phyloP scores from a whole-genome alignment of 345 rosid genomes.

The Hibiscus tridactylites region DNA sequence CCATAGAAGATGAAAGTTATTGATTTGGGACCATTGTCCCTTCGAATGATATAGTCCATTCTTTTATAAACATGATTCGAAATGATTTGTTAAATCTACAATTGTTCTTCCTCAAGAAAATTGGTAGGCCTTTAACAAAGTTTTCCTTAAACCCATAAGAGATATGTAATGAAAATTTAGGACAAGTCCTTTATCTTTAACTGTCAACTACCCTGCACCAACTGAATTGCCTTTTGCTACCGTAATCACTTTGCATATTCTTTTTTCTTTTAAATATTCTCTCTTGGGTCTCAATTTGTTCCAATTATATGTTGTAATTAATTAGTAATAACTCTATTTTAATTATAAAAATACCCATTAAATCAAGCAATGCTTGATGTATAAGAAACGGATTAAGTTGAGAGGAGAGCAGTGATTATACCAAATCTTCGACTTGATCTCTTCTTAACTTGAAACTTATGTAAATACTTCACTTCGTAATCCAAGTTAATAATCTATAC shows the following conservation, averaged over 20 bases:
- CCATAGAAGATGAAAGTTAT: neutral
- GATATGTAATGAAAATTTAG: neutral
- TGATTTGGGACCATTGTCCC: neutral
- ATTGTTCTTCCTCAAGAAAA: neutral
- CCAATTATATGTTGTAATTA: neutral
- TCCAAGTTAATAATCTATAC: neutral
- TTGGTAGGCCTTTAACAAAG: neutral
- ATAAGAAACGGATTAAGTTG: neutral
- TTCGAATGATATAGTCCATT: neutral
- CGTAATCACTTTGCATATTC: neutral
- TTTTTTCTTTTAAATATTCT: neutral
- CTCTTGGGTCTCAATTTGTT: neutral
- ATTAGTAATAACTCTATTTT: too few species aligned
- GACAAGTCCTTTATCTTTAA: neutral
- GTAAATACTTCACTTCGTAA: neutral
- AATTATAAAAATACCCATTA: neutral
- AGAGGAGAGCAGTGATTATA: neutral
- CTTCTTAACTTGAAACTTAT: neutral
- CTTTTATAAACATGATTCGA: neutral
- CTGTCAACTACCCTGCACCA: slow-evolving; percentile 5
- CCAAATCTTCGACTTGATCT: neutral
- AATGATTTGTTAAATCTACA: neutral
- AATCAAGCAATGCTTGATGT: neutral
- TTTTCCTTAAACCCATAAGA: neutral
- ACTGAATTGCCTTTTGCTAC: neutral